Conservation (phyloP, 2,329 filamentous ascomycete genomes). For the Cladophialophora exuberans region DNA sequence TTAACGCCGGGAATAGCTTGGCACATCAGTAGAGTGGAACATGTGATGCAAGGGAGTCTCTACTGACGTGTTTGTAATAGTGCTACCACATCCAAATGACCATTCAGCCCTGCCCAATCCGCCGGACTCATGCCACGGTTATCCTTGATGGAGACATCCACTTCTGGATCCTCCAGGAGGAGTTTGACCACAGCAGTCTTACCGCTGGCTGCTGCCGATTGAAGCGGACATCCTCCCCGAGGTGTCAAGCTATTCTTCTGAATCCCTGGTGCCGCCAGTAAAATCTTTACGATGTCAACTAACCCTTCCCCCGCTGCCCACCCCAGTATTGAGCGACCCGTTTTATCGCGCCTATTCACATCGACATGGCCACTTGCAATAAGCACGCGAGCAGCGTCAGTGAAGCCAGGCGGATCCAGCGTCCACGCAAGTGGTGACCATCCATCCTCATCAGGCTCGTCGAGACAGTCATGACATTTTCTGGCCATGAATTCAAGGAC, state of each 20-base stretch:
- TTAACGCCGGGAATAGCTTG: no score
- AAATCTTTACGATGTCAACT: conserved; percentile 18
- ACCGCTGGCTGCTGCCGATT: conserved; percentile 21
- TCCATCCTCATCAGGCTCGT: conserved; percentile 16
- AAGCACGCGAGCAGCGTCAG: conserved; percentile 11
- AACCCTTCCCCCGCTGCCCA: conserved; percentile 18
- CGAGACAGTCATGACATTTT: conserved; percentile 12
- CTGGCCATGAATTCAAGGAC: conserved; percentile 15
- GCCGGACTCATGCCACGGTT: conserved; percentile 9
- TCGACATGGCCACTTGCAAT: conserved; percentile 14
- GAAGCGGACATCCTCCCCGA: conserved; percentile 16
- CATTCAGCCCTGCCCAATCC: conserved; percentile 22
- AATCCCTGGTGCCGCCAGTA: conserved; percentile 10
- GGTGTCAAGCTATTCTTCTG: conserved; percentile 13
- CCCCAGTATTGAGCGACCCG: conserved; percentile 15
- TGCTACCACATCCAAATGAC: conserved; percentile 14
- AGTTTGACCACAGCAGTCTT: conserved; percentile 12
- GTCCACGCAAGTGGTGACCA: conserved; percentile 24
- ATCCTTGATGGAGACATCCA: conserved; percentile 8
- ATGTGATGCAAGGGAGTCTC: no score
- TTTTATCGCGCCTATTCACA: conserved; percentile 14
- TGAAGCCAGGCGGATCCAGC: conserved; percentile 19
- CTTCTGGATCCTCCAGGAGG: conserved; percentile 13
- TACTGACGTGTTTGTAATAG: no score
- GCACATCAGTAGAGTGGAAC: no score